Conservation (phyloP, 768 basidiomycete species). For the Suillus placidus region DNA sequence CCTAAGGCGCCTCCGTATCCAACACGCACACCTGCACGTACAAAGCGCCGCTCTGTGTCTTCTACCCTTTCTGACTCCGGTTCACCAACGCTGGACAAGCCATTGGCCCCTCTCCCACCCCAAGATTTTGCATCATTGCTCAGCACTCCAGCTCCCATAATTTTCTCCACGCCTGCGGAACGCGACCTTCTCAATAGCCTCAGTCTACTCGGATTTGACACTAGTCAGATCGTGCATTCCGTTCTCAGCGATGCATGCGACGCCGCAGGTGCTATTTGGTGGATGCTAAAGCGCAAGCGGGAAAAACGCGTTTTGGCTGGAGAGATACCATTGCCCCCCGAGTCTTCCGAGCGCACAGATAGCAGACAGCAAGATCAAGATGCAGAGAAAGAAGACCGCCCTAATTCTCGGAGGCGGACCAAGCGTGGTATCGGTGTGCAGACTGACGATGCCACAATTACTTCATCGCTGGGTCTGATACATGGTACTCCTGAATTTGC, state of each 20-base stretch:
- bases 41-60: constrained; percentile 94
- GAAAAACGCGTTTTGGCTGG: constrained; percentile 59
- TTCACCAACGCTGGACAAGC: constrained; percentile 53
- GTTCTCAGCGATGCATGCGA: constrained; percentile 94
- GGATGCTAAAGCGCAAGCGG: constrained; percentile 87
- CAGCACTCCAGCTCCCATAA: constrained; percentile 67
- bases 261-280: constrained; percentile 89
- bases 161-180: constrained; percentile 87
- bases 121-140: constrained; percentile 69
- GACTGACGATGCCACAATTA: constrained; percentile 40
- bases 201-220: constrained; percentile 83
- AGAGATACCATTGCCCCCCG: constrained; percentile 11
- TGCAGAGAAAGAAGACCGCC: constrained; percentile 25
- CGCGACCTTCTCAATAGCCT: constrained; percentile 77
- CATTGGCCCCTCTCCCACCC: constrained; percentile 39
- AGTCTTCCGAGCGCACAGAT: constrained; percentile 7
- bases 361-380: constrained; percentile 33
- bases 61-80: constrained; percentile 74
- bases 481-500: constrained; percentile 62
- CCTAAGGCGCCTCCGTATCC: constrained; percentile 58
- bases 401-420: constrained; percentile 26
- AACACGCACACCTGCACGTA: constrained; percentile 88
- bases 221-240: constrained; percentile 92
- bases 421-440: constrained; percentile 44
- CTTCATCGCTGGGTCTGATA: constrained; percentile 33